These are phyloP conservation scores for Capronia americana DNA, from an alignment of 2,329 filamentous ascomycete genomes.

Conservation along the genomic window DNA sequence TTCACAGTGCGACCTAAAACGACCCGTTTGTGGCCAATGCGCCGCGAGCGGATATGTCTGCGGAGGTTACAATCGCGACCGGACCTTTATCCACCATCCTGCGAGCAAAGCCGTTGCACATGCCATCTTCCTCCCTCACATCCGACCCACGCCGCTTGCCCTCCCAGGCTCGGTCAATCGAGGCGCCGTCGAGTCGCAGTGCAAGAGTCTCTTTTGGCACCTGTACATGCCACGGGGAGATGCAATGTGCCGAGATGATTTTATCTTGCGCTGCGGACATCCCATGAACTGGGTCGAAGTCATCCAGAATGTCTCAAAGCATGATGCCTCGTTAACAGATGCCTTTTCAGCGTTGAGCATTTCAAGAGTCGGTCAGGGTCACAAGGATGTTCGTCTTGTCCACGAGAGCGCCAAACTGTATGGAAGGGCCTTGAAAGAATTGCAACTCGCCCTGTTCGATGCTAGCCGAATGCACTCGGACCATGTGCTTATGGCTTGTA, in stretches of 20 bases:
- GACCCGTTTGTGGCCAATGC: constrained; percentile 67
- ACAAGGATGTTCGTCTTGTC: constrained; percentile 41
- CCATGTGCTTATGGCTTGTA: constrained; percentile 47
- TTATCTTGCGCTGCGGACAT: constrained; percentile 33
- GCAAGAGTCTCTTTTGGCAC: constrained; percentile 36
- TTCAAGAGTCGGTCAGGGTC: constrained; percentile 37
- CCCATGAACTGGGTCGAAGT: constrained; percentile 39
- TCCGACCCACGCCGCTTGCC: constrained; percentile 23
- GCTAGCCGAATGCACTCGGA: constrained; percentile 44
- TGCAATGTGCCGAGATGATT: constrained; percentile 30
- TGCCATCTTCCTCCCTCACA: constrained; percentile 33
- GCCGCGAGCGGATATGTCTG: constrained; percentile 63
- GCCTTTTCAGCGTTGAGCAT: constrained; percentile 39
- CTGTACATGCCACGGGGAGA: constrained; percentile 36
- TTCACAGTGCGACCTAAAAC: constrained; percentile 66
- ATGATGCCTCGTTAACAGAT: constrained; percentile 33
- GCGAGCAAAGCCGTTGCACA: constrained; percentile 34
- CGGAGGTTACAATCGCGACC: constrained; percentile 67
- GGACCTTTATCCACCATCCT: constrained; percentile 62
- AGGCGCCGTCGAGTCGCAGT: constrained; percentile 32
- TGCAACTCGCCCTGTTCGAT: constrained; percentile 47
- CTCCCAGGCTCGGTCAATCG: constrained; percentile 34
- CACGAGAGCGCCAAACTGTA: constrained; percentile 46
- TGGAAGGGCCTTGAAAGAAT: constrained; percentile 44
- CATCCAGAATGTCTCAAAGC: constrained; percentile 29